phyloP scores from a whole-genome alignment of 805 yeast genomes.

The Debaryomyces tyrocola region DNA sequence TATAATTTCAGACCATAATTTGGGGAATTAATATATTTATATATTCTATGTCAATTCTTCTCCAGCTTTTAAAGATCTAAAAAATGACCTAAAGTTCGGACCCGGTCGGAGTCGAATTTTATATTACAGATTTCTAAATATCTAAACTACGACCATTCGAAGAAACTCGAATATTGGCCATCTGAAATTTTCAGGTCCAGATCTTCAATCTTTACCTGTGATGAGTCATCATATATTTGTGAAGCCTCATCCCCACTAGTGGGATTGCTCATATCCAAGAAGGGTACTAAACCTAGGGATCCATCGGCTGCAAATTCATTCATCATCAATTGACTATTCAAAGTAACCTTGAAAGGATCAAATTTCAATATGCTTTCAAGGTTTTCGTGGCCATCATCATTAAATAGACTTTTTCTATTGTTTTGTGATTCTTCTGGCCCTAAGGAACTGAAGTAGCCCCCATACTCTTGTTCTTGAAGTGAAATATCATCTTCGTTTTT shows the following conservation, averaged over 20 bases:
- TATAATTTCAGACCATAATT: too few species aligned
- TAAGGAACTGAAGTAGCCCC: background rate
- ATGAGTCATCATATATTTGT: background rate
- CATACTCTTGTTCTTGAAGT: background rate
- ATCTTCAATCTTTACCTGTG: background rate
- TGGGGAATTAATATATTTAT: background rate
- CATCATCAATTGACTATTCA: constrained; percentile 24
- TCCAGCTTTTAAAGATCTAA: too few species aligned
- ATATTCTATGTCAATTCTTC: background rate
- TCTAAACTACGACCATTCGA: background rate
- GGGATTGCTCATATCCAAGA: constrained; percentile 46
- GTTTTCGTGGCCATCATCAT: constrained; percentile 10
- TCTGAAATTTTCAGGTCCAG: background rate
- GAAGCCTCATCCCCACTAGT: constrained; percentile 1
- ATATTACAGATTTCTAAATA: background rate
- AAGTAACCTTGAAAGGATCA: constrained; percentile 38
- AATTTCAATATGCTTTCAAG: constrained; percentile 30
- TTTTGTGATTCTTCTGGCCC: background rate
- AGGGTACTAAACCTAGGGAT: constrained; percentile 71
- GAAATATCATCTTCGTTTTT: background rate
- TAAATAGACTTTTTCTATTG: background rate
- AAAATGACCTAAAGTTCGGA: too few species aligned
- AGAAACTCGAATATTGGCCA: background rate
- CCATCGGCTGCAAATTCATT: constrained; percentile 79
- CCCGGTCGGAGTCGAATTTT: background rate